Percentiles rank a stretch among this genome's conserved stretches.
Conservation (phyloP, 257 asterid species). For the Striga asiatica region DNA sequence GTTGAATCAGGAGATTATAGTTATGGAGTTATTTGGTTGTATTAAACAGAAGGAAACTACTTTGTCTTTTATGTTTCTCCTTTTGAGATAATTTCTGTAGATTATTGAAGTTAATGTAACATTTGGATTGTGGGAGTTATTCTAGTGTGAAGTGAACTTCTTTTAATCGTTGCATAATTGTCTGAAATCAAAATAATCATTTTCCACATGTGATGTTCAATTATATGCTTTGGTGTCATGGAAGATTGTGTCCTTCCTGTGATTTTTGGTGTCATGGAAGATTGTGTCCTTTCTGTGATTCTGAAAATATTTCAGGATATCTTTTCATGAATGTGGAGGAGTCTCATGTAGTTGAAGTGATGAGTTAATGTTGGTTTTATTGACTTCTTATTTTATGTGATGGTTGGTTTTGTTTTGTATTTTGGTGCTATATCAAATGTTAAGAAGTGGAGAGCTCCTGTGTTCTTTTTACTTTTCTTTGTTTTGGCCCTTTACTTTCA, state of each 20-base stretch:
- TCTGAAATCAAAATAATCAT: not conserved
- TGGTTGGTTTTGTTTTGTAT: not conserved
- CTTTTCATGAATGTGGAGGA: not conserved
- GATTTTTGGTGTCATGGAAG: not conserved
- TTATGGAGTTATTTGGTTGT: not conserved
- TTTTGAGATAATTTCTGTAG: not conserved
- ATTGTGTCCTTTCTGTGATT: not conserved
- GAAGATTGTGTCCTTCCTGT: not conserved
- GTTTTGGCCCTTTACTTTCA: not conserved
- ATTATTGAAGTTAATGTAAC: not conserved
- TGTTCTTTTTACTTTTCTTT: not conserved
- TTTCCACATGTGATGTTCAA: not conserved
- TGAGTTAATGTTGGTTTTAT: not conserved
- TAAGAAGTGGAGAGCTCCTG: not conserved
- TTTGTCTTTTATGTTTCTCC: not conserved
- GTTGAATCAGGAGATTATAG: constrained; percentile 11
- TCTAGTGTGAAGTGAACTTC: too few species aligned
- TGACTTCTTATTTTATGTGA: not conserved
- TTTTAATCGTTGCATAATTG: too few species aligned
- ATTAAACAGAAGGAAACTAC: not conserved
- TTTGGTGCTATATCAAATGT: not conserved
- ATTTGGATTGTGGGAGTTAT: too few species aligned
- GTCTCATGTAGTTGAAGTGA: not conserved
- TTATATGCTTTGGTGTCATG: not conserved
- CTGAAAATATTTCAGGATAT: not conserved